These are phyloP conservation scores for Byssothecium circinans DNA, from an alignment of 2,329 filamentous ascomycete genomes.

Conservation along the genomic window DNA sequence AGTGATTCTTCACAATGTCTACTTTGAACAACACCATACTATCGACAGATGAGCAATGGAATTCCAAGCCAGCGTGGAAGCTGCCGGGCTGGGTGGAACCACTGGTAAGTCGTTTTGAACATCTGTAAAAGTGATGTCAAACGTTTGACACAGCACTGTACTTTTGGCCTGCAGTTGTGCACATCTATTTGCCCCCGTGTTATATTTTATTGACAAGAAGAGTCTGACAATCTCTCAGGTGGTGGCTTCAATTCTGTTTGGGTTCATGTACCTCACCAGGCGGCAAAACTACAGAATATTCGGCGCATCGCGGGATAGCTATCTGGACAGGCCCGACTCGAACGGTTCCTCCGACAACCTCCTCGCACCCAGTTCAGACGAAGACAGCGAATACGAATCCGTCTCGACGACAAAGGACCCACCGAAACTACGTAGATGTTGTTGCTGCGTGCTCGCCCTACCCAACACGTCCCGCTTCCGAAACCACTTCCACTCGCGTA, in stretches of 20 bases:
- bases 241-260: constrained; percentile 54
- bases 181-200: background rate
- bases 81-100: constrained; percentile 48
- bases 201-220: background rate
- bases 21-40: constrained; percentile 5
- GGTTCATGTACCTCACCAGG: constrained; percentile 53
- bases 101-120: constrained; percentile 24
- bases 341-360: constrained; percentile 46
- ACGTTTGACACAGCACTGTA: background rate
- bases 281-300: constrained; percentile 50
- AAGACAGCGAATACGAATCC: constrained; percentile 42
- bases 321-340: constrained; percentile 40
- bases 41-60: constrained; percentile 34
- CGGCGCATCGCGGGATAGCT: constrained; percentile 28
- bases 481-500: constrained; percentile 61
- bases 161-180: background rate
- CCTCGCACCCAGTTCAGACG: constrained; percentile 40
- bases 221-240: constrained; percentile 40
- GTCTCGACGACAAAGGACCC: constrained; percentile 44
- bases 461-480: constrained; percentile 65
- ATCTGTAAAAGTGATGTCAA: background rate
- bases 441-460: constrained; percentile 54
- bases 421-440: constrained; percentile 55
- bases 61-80: constrained; percentile 47
- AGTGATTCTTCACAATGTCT: no score